phyloP scores from a whole-genome alignment of 805 yeast species.

The Millerozyma miso region DNA sequence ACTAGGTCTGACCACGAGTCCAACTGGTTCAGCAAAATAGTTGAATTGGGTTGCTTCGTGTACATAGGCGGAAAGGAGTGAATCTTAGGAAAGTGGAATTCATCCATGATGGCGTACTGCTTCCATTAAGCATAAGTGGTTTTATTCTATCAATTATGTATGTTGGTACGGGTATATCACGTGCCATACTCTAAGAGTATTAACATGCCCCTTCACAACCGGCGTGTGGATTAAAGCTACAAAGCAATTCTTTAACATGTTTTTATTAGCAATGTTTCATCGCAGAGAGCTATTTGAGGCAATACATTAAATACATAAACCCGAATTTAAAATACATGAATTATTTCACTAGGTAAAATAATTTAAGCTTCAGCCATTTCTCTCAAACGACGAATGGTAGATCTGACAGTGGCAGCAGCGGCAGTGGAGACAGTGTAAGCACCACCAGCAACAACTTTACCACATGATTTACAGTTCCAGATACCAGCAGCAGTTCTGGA shows the following conservation, averaged over 20 bases:
- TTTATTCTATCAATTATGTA: too few species aligned
- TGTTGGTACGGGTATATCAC: too few species aligned
- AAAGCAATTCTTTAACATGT: slow-evolving; percentile 5
- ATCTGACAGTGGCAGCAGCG: slow-evolving; percentile 99
- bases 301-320: slow-evolving; percentile 6
- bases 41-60: slow-evolving; percentile 82
- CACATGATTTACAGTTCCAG: slow-evolving; percentile 96
- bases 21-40: slow-evolving; percentile 72
- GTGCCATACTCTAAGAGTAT: background rate
- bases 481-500: slow-evolving; percentile 98
- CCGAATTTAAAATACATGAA: slow-evolving; percentile 18
- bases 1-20: slow-evolving; percentile 73
- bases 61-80: slow-evolving; percentile 82
- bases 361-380: slow-evolving; percentile 98
- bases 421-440: slow-evolving; percentile 99
- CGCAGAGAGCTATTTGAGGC: slow-evolving; percentile 4
- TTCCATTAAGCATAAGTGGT: too few species aligned
- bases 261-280: slow-evolving; percentile 7
- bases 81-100: slow-evolving; percentile 34
- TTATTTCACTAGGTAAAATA: slow-evolving; percentile 5
- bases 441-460: slow-evolving; percentile 99
- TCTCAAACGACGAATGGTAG: slow-evolving; percentile 99
- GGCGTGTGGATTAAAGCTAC: too few species aligned
- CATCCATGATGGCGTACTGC: too few species aligned
- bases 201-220: too few species aligned